A percentile compares a stretch with the other conserved stretches of the same genome.
Evolutionary conservation across 805 yeast species (phyloP).

Genomic region (Ogataea salicorniae): DNA sequence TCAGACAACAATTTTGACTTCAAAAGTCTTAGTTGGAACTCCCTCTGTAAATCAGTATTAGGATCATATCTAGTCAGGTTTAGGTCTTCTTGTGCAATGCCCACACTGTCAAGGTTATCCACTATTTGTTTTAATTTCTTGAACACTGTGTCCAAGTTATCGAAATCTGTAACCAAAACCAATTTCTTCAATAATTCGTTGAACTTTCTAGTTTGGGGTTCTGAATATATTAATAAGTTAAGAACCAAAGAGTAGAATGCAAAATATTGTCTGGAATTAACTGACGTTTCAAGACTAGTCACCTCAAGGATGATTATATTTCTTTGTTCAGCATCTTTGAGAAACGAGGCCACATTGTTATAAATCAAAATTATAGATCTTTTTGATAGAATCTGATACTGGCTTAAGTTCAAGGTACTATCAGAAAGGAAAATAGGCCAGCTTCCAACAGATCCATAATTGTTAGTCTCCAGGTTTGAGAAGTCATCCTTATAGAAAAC

Average conservation of each 20-base stretch:
- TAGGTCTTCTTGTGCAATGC: constrained; percentile 23
- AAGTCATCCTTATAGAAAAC: constrained; percentile 53
- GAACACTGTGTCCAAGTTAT: constrained; percentile 39
- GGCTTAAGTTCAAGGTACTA: constrained; percentile 49
- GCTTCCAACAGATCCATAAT: constrained; percentile 55
- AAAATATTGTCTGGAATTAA: constrained; percentile 71
- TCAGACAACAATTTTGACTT: constrained; percentile 35
- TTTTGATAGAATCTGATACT: constrained; percentile 54
- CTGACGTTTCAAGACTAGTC: constrained; percentile 60
- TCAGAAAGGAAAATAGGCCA: constrained; percentile 94
- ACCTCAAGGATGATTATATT: constrained; percentile 57
- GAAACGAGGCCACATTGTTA: constrained; percentile 46
- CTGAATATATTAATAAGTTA: constrained; percentile 56
- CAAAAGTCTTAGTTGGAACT: constrained; percentile 33
- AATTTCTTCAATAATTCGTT: constrained; percentile 60
- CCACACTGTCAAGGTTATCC: constrained; percentile 6
- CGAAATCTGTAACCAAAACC: constrained; percentile 64
- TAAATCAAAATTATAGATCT: constrained; percentile 58
- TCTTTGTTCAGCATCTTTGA: constrained; percentile 24
- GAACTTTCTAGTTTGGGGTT: constrained; percentile 58
- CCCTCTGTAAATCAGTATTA: constrained; percentile 26
- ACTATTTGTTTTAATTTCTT: constrained; percentile 3
- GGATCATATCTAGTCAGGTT: constrained; percentile 43
- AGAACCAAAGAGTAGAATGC: constrained; percentile 58
- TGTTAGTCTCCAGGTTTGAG: constrained; percentile 33